These are phyloP conservation scores for Puya raimondii DNA, from an alignment of 176 grass and related monocot genomes.

Conservation along the genomic window DNA sequence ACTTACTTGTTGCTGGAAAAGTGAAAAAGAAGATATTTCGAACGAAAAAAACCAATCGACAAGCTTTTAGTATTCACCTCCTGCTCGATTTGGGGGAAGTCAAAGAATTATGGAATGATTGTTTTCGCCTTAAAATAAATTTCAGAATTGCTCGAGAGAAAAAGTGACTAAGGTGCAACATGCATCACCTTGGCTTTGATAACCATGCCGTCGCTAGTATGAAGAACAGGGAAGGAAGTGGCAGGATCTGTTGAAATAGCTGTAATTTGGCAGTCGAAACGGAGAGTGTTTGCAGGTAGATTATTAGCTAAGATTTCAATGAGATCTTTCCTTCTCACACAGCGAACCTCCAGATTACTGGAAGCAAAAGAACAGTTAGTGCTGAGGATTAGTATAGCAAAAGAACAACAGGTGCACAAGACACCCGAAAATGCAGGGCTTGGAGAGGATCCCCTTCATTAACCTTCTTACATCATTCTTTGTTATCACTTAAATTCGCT, in stretches of 20 bases:
- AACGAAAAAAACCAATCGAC: not conserved
- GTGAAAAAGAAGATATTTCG: not conserved
- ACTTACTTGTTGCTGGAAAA: not conserved
- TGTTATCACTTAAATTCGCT: no score
- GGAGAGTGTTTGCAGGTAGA: constrained; percentile 20
- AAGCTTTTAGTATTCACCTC: not conserved
- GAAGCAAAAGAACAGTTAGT: not conserved
- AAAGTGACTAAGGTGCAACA: no score
- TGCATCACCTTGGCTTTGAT: constrained; percentile 29
- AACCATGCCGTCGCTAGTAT: constrained; percentile 1
- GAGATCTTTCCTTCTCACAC: constrained; percentile 30
- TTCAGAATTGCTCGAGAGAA: no score
- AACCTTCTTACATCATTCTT: no score
- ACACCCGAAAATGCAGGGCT: no score
- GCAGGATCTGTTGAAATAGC: constrained; percentile 4
- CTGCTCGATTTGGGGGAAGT: no score
- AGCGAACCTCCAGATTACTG: constrained; percentile 15
- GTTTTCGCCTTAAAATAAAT: no score
- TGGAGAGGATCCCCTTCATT: no score
- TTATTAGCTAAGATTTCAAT: constrained; percentile 28
- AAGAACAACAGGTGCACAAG: not conserved
- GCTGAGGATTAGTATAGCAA: not conserved
- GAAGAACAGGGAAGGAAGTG: constrained; percentile 19
- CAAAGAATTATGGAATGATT: no score
- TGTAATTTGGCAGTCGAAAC: constrained; percentile 19